Evolutionary conservation across 140 eudicot species (phyloP).

Genomic region (Ambrosia hybrid): DNA sequence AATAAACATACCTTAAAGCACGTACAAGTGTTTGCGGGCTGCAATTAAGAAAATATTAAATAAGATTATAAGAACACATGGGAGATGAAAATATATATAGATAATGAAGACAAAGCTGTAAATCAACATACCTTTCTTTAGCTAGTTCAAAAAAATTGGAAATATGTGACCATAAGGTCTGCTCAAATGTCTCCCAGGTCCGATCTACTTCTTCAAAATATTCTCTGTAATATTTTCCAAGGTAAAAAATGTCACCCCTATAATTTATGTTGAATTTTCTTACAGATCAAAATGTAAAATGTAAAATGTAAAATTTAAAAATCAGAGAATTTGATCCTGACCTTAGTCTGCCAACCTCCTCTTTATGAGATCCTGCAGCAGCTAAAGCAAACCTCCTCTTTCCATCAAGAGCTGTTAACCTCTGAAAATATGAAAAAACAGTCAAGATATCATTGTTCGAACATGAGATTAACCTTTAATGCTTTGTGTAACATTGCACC

Average conservation of each 20-base stretch:
- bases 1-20: constrained; percentile 73
- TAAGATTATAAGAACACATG: too few relatives aligned
- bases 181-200: constrained; percentile 95
- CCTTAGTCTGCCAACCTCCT: neutral
- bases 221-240: constrained; percentile 44
- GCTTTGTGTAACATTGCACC: constrained; percentile 1
- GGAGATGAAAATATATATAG: too few relatives aligned
- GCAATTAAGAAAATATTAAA: constrained; percentile 49
- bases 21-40: constrained; percentile 97
- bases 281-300: too few relatives aligned
- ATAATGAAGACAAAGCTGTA: too few relatives aligned
- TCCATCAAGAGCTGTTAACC: constrained; percentile 95
- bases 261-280: too few relatives aligned
- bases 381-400: constrained; percentile 94
- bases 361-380: constrained; percentile 47
- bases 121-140: constrained; percentile 68
- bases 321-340: neutral
- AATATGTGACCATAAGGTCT: too few relatives aligned
- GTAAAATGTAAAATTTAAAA: neutral
- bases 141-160: too few relatives aligned
- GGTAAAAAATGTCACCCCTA: constrained; percentile 10
- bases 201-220: constrained; percentile 95
- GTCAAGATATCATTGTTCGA: constrained; percentile 7
- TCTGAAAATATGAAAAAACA: constrained; percentile 37
- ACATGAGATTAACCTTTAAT: neutral